These are phyloP conservation scores for Arachis stenosperma DNA, from an alignment of 306 rosid genomes.

Conservation along the genomic window DNA sequence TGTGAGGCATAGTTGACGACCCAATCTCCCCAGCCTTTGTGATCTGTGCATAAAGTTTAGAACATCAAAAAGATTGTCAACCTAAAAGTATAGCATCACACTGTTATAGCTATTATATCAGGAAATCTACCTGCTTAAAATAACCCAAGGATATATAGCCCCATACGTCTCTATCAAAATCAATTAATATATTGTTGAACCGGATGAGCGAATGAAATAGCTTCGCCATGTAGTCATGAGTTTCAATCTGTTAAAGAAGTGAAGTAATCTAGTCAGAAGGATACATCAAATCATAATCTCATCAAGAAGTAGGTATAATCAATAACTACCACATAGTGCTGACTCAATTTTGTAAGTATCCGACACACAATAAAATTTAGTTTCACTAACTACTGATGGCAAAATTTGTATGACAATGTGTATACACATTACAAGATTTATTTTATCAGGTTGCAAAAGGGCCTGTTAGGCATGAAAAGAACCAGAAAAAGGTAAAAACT, in stretches of 20 bases:
- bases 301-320: slow-evolving; percentile 9
- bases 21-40: slow-evolving; percentile 86
- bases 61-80: slow-evolving; percentile 19
- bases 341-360: too few species aligned
- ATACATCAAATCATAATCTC: slow-evolving; percentile 14
- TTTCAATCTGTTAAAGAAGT: slow-evolving; percentile 72
- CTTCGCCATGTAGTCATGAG: slow-evolving; percentile 91
- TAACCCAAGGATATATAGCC: slow-evolving; percentile 90
- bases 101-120: slow-evolving; percentile 13
- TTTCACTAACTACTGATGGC: slow-evolving; percentile 11
- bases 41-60: slow-evolving; percentile 35
- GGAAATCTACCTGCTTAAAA: slow-evolving; percentile 76
- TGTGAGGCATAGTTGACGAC: slow-evolving; percentile 95
- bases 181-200: slow-evolving; percentile 76
- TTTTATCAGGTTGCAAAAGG: background rate
- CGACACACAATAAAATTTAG: background rate
- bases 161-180: slow-evolving; percentile 88
- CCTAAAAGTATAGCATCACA: background rate
- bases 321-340: background rate
- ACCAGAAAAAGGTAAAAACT: background rate
- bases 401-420: background rate
- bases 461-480: slow-evolving; percentile 5
- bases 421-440: background rate
- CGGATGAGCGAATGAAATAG: slow-evolving; percentile 67
- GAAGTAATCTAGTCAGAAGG: slow-evolving; percentile 35